Evolutionary conservation across 73 alveolate genomes (phyloP).

Genomic region (Symbiodinium pilosum): DNA sequence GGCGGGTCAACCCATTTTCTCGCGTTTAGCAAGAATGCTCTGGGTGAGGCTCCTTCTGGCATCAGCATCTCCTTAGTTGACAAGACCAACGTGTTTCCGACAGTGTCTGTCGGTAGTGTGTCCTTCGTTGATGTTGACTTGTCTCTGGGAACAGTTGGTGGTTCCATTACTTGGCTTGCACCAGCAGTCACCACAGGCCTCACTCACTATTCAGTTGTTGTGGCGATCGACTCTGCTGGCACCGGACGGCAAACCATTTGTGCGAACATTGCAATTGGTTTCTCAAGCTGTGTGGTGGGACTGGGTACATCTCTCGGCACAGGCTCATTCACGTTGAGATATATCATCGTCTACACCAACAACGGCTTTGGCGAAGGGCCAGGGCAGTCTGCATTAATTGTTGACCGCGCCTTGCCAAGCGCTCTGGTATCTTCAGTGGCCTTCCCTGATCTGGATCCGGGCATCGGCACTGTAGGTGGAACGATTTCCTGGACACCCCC

Average conservation of each 20-base stretch:
- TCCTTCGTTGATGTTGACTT: neutral
- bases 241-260: conserved; percentile 1
- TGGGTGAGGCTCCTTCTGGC: neutral
- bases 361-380: conserved; percentile 35
- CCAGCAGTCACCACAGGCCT: conserved; percentile 9
- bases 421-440: neutral
- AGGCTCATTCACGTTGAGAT: neutral
- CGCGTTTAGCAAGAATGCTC: conserved; percentile 13
- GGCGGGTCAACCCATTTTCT: neutral
- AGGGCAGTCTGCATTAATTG: neutral
- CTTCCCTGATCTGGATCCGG: neutral
- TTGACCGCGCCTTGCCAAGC: neutral
- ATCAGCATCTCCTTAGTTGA: conserved; percentile 3
- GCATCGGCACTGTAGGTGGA: neutral
- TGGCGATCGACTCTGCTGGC: conserved; percentile 20
- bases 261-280: neutral
- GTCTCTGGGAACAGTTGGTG: neutral
- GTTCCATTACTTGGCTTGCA: conserved; percentile 11
- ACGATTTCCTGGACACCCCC: conserved; percentile 15
- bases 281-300: neutral
- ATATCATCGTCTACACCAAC: conserved; percentile 16
- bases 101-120: conserved; percentile 9
- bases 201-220: conserved; percentile 5
- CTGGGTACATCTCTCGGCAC: neutral
- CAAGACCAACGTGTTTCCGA: conserved; percentile 12